A percentile compares a stretch with the other conserved stretches of the same genome.
These are phyloP conservation scores for Trametes polyzona DNA, from an alignment of 1,284 basidiomycete species.

Conservation along the genomic window DNA sequence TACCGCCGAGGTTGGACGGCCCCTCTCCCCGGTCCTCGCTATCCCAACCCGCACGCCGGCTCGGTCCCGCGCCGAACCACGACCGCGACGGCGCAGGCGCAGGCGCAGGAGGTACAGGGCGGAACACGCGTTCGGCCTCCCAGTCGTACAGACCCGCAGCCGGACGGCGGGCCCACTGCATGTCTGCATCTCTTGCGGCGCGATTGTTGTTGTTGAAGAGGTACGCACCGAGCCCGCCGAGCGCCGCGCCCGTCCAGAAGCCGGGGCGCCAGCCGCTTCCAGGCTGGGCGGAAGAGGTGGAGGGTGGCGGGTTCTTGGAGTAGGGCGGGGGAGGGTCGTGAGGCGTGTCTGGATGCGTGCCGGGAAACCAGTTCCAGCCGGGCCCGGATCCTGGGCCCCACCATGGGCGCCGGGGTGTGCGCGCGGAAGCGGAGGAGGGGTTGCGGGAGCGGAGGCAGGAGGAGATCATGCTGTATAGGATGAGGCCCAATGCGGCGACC, in stretches of 20 bases:
- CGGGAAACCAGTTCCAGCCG: slow-evolving; percentile 61
- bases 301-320: slow-evolving; percentile 45
- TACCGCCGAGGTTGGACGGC: slow-evolving; percentile 63
- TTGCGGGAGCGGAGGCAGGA: slow-evolving; percentile 49
- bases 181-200: no score
- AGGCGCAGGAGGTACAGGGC: slow-evolving; percentile 9
- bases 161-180: slow-evolving; percentile 7
- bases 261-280: slow-evolving; percentile 60
- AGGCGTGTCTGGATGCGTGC: slow-evolving; percentile 35
- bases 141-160: slow-evolving; percentile 51
- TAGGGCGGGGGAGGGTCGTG: slow-evolving; percentile 80
- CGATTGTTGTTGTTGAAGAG: slow-evolving; percentile 58
- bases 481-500: slow-evolving; percentile 53
- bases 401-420: slow-evolving; percentile 41
- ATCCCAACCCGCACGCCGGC: slow-evolving; percentile 21
- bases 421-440: slow-evolving; percentile 27
- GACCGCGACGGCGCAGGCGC: slow-evolving; percentile 7
- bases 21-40: slow-evolving; percentile 69
- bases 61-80: slow-evolving; percentile 10
- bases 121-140: slow-evolving; percentile 46
- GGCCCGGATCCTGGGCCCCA: slow-evolving; percentile 29
- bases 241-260: slow-evolving; percentile 79
- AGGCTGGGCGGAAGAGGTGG: slow-evolving; percentile 31
- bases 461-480: slow-evolving; percentile 60
- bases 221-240: slow-evolving; percentile 69